Evolutionary conservation across 345 rosid species (phyloP).

Genomic region (Geranium brycei): DNA sequence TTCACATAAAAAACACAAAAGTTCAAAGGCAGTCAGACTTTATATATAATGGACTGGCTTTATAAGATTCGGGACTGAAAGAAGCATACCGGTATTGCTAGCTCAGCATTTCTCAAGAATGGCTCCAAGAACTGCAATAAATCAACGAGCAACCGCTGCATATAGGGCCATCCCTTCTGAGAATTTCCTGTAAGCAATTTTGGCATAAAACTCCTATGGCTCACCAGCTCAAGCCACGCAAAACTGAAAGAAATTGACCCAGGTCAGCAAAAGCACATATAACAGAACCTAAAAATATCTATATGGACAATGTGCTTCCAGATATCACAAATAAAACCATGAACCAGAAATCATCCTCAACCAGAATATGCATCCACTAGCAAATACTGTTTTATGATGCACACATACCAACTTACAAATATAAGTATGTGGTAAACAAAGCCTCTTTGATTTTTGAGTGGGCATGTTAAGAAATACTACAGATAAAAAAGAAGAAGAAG

Average conservation of each 20-base stretch:
- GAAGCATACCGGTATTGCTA: constrained; percentile 58
- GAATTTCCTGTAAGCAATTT: constrained; percentile 69
- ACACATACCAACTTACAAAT: no score
- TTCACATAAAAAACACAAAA: constrained; percentile 15
- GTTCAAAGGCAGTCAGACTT: not conserved
- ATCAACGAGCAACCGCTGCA: constrained; percentile 80
- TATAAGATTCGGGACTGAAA: constrained; percentile 3
- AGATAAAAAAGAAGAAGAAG: no score
- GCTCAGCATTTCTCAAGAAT: constrained; percentile 82
- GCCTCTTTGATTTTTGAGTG: no score
- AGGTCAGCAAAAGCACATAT: constrained; percentile 1
- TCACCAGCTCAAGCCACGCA: constrained; percentile 94
- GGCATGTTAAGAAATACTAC: no score
- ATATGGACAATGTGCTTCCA: not conserved
- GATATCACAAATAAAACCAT: not conserved
- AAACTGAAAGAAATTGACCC: constrained; percentile 38
- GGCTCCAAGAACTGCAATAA: constrained; percentile 95
- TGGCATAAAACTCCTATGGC: constrained; percentile 98
- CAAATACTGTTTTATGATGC: no score
- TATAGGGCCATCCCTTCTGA: constrained; percentile 91
- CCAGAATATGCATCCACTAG: not conserved
- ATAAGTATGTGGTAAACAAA: no score
- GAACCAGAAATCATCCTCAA: not conserved
- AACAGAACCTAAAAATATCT: not conserved
- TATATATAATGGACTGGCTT: not conserved